These are phyloP conservation scores for Streptanthus diversifolius DNA, from an alignment of 345 rosid species.

Conservation along the genomic window DNA sequence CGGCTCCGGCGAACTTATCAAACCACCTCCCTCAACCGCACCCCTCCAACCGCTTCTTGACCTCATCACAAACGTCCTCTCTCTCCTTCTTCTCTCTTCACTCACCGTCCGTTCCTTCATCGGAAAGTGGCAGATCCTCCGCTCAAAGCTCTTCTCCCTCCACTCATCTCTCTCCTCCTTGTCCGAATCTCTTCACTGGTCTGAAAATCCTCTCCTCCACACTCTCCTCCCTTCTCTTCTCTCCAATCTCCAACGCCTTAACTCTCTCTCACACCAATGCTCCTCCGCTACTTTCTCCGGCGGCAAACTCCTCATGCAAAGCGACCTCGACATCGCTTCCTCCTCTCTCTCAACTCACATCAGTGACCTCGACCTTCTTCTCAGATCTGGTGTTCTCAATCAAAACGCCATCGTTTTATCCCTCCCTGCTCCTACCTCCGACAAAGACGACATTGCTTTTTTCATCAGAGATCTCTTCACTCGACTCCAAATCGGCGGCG, in stretches of 20 bases:
- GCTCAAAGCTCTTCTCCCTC: constrained; percentile 55
- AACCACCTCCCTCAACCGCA: constrained; percentile 29
- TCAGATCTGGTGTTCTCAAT: constrained; percentile 76
- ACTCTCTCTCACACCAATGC: constrained; percentile 61
- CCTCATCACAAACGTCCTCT: constrained; percentile 53
- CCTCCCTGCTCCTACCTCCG: constrained; percentile 53
- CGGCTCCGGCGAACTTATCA: constrained; percentile 22
- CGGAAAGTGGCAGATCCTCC: constrained; percentile 76
- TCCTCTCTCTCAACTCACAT: constrained; percentile 55
- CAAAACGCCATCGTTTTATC: constrained; percentile 72
- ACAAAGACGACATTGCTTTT: constrained; percentile 52
- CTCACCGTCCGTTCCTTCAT: constrained; percentile 55
- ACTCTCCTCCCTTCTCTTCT: constrained; percentile 66
- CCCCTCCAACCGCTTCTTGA: constrained; percentile 65
- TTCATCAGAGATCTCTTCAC: constrained; percentile 76
- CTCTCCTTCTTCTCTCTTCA: constrained; percentile 58
- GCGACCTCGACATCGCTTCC: constrained; percentile 84
- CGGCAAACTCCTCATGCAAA: constrained; percentile 79
- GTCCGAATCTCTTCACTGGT: constrained; percentile 70
- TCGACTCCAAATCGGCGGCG: constrained; percentile 72
- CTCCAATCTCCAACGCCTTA: constrained; percentile 70
- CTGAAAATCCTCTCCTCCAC: constrained; percentile 64
- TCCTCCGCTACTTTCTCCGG: constrained; percentile 48
- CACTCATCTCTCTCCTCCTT: constrained; percentile 50
- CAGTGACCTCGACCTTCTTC: constrained; percentile 64